phyloP scores from a whole-genome alignment of 2,329 filamentous ascomycete species.

The Monosporascus ibericus region DNA sequence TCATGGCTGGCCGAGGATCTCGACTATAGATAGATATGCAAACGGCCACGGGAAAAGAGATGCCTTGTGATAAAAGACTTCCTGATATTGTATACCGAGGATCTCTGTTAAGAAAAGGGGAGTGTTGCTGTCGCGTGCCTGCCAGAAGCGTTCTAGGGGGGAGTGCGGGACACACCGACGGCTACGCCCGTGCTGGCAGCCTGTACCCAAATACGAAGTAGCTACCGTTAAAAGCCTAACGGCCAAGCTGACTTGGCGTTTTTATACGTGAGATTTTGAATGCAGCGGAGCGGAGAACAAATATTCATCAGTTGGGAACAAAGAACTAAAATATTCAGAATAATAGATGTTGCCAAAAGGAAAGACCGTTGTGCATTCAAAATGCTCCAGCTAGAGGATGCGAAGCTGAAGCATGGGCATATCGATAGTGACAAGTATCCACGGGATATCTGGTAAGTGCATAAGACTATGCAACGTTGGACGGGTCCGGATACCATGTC shows the following conservation, averaged over 20 bases:
- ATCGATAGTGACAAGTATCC: not conserved
- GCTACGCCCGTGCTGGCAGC: not conserved
- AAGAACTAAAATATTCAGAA: no score
- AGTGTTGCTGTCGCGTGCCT: constrained; percentile 8
- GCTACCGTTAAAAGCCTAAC: not conserved
- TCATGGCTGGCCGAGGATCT: constrained; percentile 17
- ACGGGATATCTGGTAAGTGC: not conserved
- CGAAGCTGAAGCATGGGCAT: not conserved
- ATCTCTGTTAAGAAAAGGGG: not conserved
- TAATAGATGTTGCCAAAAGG: not conserved
- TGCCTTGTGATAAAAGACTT: not conserved
- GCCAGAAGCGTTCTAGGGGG: constrained; percentile 10
- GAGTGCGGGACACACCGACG: constrained; percentile 1
- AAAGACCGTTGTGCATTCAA: not conserved
- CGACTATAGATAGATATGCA: no score
- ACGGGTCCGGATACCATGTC: not conserved
- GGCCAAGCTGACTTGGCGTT: no score
- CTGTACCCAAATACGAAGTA: not conserved
- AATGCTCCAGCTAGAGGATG: no score
- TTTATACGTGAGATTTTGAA: no score
- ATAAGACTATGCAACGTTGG: not conserved
- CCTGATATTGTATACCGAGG: not conserved
- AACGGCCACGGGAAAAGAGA: not conserved
- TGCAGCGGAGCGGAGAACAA: not conserved
- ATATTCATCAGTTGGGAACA: no score